Base-by-base conservation (phyloP, 2,329 filamentous ascomycete genomes). In the Fusarium foetens region DNA sequence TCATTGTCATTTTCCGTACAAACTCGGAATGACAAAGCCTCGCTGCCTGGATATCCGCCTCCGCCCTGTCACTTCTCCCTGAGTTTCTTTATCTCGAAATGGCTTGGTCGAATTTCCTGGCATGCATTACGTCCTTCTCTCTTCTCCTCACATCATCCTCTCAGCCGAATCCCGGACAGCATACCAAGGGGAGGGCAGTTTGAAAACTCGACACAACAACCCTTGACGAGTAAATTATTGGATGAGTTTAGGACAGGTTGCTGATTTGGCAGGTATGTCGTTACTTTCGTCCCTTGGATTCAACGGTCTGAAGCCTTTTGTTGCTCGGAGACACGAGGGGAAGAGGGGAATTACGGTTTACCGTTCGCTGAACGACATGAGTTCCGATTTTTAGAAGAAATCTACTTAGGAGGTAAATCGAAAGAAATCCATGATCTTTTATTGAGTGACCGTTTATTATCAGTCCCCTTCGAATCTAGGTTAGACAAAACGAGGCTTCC, bases 21-120 rank as follows among this genome's bases (percentile, higher is more conserved):
- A 36, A n/a, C 35, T 13, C 5, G 19, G 10, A n/a, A 21, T 9
- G 8, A n/a, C 49, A 29, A 10, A 29, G 23, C 14, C 19, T 38
- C 10, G 19, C 8, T 27, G 10, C 19, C 33, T 53, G 23, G 13
- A 27, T 16, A 9, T n/a, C n/a, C 3, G 13, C 8, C 16, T 25
- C 31, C 31, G 10, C 19, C 6, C 21, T 17, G 23, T 9, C n/a
- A 25, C 23, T 29, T 17, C 19, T 11, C 42, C 23, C 49, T n/a
- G 23, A n/a, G 33, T 14, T 27, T 21, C 19, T 27, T 10, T 2
- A 29, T 53, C 19, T 53, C 13, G 13, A 9, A 53, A 39, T 2
- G 10, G 35, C 0, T n/a, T n/a, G 33, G 19, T 2, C 21, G 21
- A 9, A 29, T 7, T 9, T n/a, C 10, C 1, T n/a, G 4, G 25